A percentile compares a stretch with the other conserved stretches of the same genome.
These are phyloP conservation scores for Hyphodiscus sp. DNA, from an alignment of 2,329 filamentous ascomycete genomes.

Conservation along the genomic window DNA sequence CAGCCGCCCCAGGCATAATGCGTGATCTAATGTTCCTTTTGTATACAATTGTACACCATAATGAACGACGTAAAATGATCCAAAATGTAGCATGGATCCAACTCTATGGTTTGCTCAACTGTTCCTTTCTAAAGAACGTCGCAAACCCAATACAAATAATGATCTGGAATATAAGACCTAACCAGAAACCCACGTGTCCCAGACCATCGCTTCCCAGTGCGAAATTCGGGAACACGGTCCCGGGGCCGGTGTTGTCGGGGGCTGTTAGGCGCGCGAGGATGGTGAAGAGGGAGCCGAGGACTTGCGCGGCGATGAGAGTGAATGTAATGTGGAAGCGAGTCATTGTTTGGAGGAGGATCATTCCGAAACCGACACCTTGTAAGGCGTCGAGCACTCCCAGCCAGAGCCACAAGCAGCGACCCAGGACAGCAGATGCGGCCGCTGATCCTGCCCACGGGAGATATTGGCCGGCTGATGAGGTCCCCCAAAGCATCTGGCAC, in stretches of 20 bases:
- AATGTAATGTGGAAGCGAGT: conserved; percentile 60
- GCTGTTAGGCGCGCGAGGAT: conserved; percentile 55
- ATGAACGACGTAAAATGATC: not conserved
- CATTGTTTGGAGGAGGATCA: conserved; percentile 59
- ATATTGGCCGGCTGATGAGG: conserved; percentile 52
- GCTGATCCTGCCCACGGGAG: conserved; percentile 52
- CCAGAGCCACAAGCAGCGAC: conserved; percentile 58
- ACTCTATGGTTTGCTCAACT: conserved; percentile 44
- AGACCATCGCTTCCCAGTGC: conserved; percentile 2
- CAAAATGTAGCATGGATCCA: not conserved
- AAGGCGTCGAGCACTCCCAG: conserved; percentile 58
- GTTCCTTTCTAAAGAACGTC: conserved; percentile 51
- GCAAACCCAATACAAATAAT: conserved; percentile 52
- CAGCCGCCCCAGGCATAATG: not conserved
- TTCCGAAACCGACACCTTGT: conserved; percentile 61
- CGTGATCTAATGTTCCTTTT: not conserved
- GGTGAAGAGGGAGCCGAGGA: conserved; percentile 54
- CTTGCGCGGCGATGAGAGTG: conserved; percentile 53
- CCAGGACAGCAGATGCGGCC: conserved; percentile 47
- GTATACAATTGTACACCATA: not conserved
- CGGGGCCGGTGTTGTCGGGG: conserved; percentile 55
- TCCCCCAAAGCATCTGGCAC: conserved; percentile 63
- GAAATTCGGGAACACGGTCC: conserved; percentile 50
- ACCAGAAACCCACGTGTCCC: conserved; percentile 31
- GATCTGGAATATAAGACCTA: conserved; percentile 50